Evolutionary conservation across 1,139 yeast genomes (phyloP).

Genomic region (Wickerhamomyces sp.): DNA sequence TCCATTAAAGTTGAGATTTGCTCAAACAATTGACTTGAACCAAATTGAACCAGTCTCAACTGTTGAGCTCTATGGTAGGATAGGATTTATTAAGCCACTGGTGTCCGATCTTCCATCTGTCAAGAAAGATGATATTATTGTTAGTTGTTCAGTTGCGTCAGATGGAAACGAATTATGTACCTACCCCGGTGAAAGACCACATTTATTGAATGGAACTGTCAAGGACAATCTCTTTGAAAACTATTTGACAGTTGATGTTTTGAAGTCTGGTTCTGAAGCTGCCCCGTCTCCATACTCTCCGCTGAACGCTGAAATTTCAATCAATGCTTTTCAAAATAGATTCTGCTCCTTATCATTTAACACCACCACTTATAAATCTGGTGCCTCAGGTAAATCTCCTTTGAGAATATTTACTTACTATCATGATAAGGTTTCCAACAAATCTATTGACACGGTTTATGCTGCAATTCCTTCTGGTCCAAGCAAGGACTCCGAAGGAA

Average conservation of each 20-base stretch:
- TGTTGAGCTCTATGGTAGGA: conserved; percentile 49
- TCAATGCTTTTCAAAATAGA: conserved; percentile 58
- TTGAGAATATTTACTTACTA: conserved; percentile 55
- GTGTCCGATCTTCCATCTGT: conserved; percentile 61
- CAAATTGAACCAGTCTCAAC: conserved; percentile 24
- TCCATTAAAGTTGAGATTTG: conserved; percentile 68
- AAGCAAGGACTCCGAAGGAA: conserved; percentile 43
- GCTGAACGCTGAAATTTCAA: conserved; percentile 53
- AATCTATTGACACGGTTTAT: neutral
- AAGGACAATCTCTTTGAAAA: conserved; percentile 32
- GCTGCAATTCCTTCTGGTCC: conserved; percentile 42
- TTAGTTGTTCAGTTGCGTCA: conserved; percentile 32
- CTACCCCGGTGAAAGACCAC: conserved; percentile 51
- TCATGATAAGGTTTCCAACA: conserved; percentile 28
- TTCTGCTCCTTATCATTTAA: conserved; percentile 58
- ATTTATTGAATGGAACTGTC: conserved; percentile 38
- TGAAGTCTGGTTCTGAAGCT: conserved; percentile 40
- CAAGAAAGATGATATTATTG: conserved; percentile 29
- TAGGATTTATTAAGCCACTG: conserved; percentile 37
- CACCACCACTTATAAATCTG: conserved; percentile 34
- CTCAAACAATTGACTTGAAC: conserved; percentile 50
- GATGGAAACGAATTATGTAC: conserved; percentile 51
- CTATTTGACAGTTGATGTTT: conserved; percentile 43
- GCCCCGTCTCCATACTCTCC: conserved; percentile 56
- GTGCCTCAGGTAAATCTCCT: conserved; percentile 40